phyloP scores from a whole-genome alignment of 2,329 filamentous ascomycete species.

The Metarhizium album region DNA sequence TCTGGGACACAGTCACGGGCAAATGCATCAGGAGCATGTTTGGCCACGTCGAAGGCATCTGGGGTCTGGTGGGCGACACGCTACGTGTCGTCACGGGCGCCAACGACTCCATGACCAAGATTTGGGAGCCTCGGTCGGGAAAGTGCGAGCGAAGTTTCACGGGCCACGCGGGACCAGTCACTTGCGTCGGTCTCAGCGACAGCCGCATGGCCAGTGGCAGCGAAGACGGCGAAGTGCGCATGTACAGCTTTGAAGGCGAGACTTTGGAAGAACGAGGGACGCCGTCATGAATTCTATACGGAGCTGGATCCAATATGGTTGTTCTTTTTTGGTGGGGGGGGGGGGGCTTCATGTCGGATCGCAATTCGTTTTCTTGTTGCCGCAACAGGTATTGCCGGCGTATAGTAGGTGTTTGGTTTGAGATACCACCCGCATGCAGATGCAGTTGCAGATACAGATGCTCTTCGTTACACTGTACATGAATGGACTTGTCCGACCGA shows the following conservation, averaged over 20 bases:
- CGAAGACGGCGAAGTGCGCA: constrained; percentile 82
- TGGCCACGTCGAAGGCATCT: constrained; percentile 91
- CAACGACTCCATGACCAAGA: constrained; percentile 89
- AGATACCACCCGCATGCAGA: neutral
- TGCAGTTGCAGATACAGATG: neutral
- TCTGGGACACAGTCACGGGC: constrained; percentile 82
- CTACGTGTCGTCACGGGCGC: constrained; percentile 80
- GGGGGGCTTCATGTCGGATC: too few species aligned
- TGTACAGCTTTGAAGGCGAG: constrained; percentile 63
- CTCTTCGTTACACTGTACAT: neutral
- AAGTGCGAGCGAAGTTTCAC: constrained; percentile 89
- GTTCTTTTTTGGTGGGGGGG: too few species aligned
- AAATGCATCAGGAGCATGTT: constrained; percentile 87
- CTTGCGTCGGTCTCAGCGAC: constrained; percentile 85
- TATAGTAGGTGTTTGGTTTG: neutral
- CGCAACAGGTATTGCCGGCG: neutral
- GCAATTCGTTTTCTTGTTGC: neutral
- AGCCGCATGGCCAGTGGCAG: constrained; percentile 82
- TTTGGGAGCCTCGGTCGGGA: constrained; percentile 85
- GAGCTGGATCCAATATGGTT: neutral
- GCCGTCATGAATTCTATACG: constrained; percentile 28
- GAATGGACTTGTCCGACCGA: neutral
- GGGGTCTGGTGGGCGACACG: constrained; percentile 83
- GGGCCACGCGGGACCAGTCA: constrained; percentile 82
- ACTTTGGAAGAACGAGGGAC: constrained; percentile 39